A percentile compares a stretch with the other conserved stretches of the same genome.
Conservation (phyloP, 768 basidiomycete genomes). For the Baorangia bicolor region DNA sequence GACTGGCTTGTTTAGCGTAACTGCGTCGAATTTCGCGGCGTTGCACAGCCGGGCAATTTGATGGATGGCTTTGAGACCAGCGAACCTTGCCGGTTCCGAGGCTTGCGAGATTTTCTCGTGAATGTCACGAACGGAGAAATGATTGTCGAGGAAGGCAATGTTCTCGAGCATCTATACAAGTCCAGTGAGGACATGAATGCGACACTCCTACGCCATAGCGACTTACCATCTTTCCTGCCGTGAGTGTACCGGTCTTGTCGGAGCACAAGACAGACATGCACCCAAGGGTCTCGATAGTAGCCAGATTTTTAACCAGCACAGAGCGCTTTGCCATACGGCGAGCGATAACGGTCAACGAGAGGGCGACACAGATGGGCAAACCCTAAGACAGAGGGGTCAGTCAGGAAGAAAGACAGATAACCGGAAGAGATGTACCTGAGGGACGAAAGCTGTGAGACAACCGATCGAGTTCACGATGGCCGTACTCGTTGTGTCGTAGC, state of each 20-base stretch:
- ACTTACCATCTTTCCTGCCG: constrained; percentile 44
- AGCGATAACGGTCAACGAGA: constrained; percentile 48
- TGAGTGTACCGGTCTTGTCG: constrained; percentile 54
- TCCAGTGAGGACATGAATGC: neutral
- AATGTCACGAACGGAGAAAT: constrained; percentile 17
- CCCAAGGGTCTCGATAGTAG: constrained; percentile 53
- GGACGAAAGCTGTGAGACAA: constrained; percentile 39
- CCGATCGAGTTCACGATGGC: constrained; percentile 40
- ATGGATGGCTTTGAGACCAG: constrained; percentile 28
- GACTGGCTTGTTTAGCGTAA: constrained; percentile 22
- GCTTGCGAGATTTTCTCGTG: constrained; percentile 5
- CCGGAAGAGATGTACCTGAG: constrained; percentile 32
- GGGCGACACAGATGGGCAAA: constrained; percentile 42
- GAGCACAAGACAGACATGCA: constrained; percentile 50
- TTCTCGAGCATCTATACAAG: constrained; percentile 37
- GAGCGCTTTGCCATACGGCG: constrained; percentile 48
- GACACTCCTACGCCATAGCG: neutral
- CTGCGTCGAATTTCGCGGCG: constrained; percentile 47
- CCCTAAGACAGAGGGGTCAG: constrained; percentile 23
- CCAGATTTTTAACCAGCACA: constrained; percentile 48
- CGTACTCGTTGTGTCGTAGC: constrained; percentile 32
- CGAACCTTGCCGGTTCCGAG: constrained; percentile 7
- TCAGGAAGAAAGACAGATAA: neutral
- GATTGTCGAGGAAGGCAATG: constrained; percentile 37
- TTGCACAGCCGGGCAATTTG: constrained; percentile 53